These are phyloP conservation scores for Heterobasidion parviporum DNA, from an alignment of 1,284 basidiomycete genomes.

Conservation along the genomic window DNA sequence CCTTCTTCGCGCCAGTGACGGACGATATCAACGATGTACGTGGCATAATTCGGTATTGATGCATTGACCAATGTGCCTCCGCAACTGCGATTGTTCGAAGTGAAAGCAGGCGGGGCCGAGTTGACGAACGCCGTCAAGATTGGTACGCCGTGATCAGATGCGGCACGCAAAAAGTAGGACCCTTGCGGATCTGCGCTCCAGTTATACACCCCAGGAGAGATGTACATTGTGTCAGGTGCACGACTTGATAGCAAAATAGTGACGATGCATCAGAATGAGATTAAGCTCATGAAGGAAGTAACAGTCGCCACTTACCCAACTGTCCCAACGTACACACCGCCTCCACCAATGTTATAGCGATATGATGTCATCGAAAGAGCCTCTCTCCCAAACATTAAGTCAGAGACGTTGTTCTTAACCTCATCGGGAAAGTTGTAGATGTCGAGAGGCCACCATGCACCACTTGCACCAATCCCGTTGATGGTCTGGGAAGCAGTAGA, in stretches of 20 bases:
- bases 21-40: background rate
- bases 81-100: background rate
- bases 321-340: background rate
- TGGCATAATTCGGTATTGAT: background rate
- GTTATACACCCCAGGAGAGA: background rate
- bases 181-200: background rate
- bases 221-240: background rate
- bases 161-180: background rate
- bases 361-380: background rate
- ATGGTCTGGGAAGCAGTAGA: background rate
- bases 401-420: background rate
- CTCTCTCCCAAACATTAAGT: background rate
- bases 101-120: background rate
- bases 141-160: background rate
- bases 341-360: background rate
- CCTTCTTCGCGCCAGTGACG: background rate
- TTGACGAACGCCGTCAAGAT: background rate
- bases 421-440: background rate
- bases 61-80: background rate
- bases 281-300: background rate
- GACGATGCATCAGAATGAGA: background rate
- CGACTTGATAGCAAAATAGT: background rate
- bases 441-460: background rate
- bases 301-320: background rate
- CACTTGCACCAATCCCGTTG: background rate